phyloP scores from a whole-genome alignment of 1,139 yeast species.

The Sugiyamaella xylanicola region DNA sequence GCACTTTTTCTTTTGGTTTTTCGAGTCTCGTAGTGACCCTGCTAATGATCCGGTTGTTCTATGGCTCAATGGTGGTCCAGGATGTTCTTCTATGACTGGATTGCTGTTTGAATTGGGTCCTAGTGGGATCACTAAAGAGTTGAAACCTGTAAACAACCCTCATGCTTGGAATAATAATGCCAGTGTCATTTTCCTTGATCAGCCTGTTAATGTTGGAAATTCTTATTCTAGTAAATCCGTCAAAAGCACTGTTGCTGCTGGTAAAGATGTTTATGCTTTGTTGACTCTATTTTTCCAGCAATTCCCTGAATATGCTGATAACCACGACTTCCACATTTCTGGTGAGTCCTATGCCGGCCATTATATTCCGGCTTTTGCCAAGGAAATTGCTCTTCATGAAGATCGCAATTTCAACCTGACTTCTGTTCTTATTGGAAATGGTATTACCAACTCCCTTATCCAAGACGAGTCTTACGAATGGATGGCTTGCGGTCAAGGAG shows the following conservation, averaged over 20 bases:
- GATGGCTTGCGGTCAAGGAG: conserved; percentile 98
- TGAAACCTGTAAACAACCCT: conserved; percentile 75
- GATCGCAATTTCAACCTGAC: conserved; percentile 70
- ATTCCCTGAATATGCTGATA: conserved; percentile 63
- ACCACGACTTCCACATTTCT: conserved; percentile 70
- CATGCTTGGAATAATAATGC: conserved; percentile 89
- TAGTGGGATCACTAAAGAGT: conserved; percentile 63
- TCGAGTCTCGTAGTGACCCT: conserved; percentile 90
- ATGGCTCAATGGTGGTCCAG: conserved; percentile 94
- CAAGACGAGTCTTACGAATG: conserved; percentile 91
- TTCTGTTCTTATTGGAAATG: conserved; percentile 93
- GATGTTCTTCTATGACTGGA: conserved; percentile 90
- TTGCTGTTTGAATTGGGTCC: conserved; percentile 91
- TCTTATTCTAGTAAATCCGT: conserved; percentile 66
- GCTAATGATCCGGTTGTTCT: conserved; percentile 77
- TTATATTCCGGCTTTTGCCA: conserved; percentile 77
- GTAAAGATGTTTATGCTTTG: conserved; percentile 76
- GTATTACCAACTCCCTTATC: conserved; percentile 87
- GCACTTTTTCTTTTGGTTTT: conserved; percentile 83
- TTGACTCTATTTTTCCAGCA: conserved; percentile 75
- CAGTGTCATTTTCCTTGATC: conserved; percentile 87
- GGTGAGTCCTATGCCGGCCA: conserved; percentile 92
- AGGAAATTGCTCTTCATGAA: conserved; percentile 63
- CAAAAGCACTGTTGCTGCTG: conserved; percentile 67
- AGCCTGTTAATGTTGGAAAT: conserved; percentile 92